Percentiles rank a stretch among this genome's conserved stretches.
These are phyloP conservation scores for Trypanosoma rangeli DNA, from an alignment of 208 protist genomes.

Conservation along the genomic window DNA sequence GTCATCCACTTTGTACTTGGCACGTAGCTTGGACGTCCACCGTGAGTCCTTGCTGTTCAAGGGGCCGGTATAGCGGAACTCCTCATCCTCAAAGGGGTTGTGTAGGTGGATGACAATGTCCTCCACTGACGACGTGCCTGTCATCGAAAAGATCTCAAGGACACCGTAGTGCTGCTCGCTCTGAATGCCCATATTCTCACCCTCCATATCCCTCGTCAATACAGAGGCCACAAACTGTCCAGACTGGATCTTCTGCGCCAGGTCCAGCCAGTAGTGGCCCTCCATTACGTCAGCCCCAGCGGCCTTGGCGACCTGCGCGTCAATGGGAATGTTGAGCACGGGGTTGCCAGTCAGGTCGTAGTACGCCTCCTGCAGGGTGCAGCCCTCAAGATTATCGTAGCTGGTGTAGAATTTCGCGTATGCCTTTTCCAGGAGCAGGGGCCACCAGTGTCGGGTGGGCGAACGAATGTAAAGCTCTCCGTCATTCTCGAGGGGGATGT, in stretches of 20 bases:
- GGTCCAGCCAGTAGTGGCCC: conserved; percentile 57
- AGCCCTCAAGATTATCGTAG: conserved; percentile 60
- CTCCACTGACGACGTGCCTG: conserved; percentile 50
- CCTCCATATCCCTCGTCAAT: conserved; percentile 51
- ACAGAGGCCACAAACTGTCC: conserved; percentile 55
- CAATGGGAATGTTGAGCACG: conserved; percentile 42
- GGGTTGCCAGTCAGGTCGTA: conserved; percentile 67
- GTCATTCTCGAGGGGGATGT: conserved; percentile 50
- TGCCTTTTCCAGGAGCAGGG: conserved; percentile 71
- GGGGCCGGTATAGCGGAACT: conserved; percentile 51
- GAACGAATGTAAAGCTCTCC: conserved; percentile 63
- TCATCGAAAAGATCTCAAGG: conserved; percentile 76
- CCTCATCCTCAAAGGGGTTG: conserved; percentile 83
- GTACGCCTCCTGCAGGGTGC: conserved; percentile 56
- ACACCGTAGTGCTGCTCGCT: conserved; percentile 78
- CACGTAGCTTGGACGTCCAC: conserved; percentile 40
- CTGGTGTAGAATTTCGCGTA: conserved; percentile 85
- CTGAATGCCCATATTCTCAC: conserved; percentile 71
- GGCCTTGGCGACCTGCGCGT: conserved; percentile 34
- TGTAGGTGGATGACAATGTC: conserved; percentile 70
- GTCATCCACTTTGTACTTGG: conserved; percentile 28
- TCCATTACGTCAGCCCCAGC: conserved; percentile 44
- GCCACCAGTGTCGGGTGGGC: conserved; percentile 71
- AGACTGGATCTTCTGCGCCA: conserved; percentile 58
- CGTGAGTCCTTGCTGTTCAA: conserved; percentile 43